These are phyloP conservation scores for Phytophthora boehmeriae DNA, from an alignment of 352 stramenopile genomes.

Conservation along the genomic window DNA sequence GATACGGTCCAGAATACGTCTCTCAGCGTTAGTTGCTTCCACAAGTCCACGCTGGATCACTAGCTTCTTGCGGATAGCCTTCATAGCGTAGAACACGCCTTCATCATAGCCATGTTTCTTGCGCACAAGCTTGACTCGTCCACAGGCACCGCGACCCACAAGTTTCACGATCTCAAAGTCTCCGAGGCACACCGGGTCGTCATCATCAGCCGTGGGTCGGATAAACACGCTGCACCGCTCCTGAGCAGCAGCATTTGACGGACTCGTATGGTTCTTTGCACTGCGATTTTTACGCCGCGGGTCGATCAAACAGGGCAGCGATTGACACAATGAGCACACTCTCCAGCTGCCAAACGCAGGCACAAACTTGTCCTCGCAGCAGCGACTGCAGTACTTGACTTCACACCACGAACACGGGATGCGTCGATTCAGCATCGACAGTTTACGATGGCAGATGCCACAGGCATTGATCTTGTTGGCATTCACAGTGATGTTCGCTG, in stretches of 20 bases:
- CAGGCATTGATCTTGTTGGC: conserved; percentile 72
- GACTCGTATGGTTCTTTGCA: conserved; percentile 67
- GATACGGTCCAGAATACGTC: conserved; percentile 89
- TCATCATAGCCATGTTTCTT: conserved; percentile 88
- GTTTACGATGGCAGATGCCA: conserved; percentile 84
- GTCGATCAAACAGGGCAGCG: conserved; percentile 82
- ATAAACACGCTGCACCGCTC: conserved; percentile 83
- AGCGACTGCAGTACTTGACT: conserved; percentile 86
- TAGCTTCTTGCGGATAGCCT: conserved; percentile 88
- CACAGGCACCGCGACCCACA: conserved; percentile 94
- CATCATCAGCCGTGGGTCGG: conserved; percentile 56
- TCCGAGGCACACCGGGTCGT: conserved; percentile 70
- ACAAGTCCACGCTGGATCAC: conserved; percentile 88
- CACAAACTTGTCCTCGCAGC: conserved; percentile 89
- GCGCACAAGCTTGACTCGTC: conserved; percentile 84
- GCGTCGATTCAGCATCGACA: conserved; percentile 77
- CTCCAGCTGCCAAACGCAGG: conserved; percentile 75
- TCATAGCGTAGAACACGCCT: conserved; percentile 87
- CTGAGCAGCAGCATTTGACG: conserved; percentile 31
- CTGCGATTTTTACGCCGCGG: conserved; percentile 74
- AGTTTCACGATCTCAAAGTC: conserved; percentile 98
- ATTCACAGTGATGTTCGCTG: conserved; percentile 76
- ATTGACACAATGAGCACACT: conserved; percentile 82
- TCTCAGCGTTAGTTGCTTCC: conserved; percentile 91
- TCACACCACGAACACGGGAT: conserved; percentile 87